phyloP scores from a whole-genome alignment of 768 basidiomycete species.

The Mycena floridula region DNA sequence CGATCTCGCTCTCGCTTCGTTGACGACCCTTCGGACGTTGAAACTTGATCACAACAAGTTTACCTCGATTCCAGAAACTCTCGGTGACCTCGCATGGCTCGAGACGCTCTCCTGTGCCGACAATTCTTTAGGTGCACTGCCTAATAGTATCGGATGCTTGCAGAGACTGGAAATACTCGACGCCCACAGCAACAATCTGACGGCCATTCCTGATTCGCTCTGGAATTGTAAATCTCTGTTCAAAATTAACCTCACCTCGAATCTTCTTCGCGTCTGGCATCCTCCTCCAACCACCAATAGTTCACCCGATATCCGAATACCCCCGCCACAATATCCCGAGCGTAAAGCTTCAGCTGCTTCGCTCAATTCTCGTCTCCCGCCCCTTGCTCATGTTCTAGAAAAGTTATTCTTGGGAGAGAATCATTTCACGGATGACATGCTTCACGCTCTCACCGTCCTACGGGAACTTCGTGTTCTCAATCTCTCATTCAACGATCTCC shows the following conservation, averaged over 20 bases:
- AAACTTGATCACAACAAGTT: slow-evolving; percentile 86
- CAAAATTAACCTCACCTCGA: slow-evolving; percentile 83
- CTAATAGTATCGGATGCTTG: slow-evolving; percentile 68
- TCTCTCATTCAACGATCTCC: slow-evolving; percentile 91
- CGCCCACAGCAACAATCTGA: slow-evolving; percentile 87
- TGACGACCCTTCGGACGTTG: slow-evolving; percentile 65
- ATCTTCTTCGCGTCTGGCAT: slow-evolving; percentile 70
- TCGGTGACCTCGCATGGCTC: slow-evolving; percentile 70
- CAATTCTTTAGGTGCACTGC: slow-evolving; percentile 76
- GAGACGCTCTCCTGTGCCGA: slow-evolving; percentile 82
- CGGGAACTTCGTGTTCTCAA: slow-evolving; percentile 79
- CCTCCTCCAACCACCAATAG: slow-evolving; percentile 32
- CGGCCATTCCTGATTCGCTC: slow-evolving; percentile 63
- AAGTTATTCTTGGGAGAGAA: slow-evolving; percentile 89
- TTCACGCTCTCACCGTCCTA: slow-evolving; percentile 70
- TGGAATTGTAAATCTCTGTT: slow-evolving; percentile 79
- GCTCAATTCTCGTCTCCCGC: slow-evolving; percentile 34
- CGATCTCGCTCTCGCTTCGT: slow-evolving; percentile 62
- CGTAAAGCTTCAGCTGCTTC: slow-evolving; percentile 36
- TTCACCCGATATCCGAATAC: not conserved
- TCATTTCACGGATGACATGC: slow-evolving; percentile 69
- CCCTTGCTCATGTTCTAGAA: slow-evolving; percentile 66
- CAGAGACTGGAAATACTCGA: slow-evolving; percentile 73
- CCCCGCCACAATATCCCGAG: slow-evolving; percentile 18
- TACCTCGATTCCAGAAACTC: slow-evolving; percentile 73